A percentile compares a stretch with the other conserved stretches of the same genome.
These are phyloP conservation scores for Phyllosticta ampelicida DNA, from an alignment of 2,329 filamentous ascomycete genomes.

Conservation along the genomic window DNA sequence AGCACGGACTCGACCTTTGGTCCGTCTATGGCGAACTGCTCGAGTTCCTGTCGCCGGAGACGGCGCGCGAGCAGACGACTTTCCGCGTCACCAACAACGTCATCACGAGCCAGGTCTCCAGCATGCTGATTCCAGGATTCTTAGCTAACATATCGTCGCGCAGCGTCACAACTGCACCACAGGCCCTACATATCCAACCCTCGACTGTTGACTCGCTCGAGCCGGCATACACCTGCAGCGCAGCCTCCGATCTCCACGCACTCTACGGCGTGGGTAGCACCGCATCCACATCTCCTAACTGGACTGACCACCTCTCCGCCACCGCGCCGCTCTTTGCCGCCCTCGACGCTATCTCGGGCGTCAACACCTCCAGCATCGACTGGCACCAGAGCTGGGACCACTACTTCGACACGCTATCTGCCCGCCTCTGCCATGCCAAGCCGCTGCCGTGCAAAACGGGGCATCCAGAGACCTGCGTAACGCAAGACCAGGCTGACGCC, in stretches of 20 bases:
- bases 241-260: slow-evolving; percentile 36
- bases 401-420: slow-evolving; percentile 76
- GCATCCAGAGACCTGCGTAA: slow-evolving; percentile 42
- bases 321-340: slow-evolving; percentile 44
- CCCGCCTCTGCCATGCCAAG: slow-evolving; percentile 64
- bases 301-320: slow-evolving; percentile 53
- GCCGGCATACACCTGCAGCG: slow-evolving; percentile 57
- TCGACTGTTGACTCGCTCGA: slow-evolving; percentile 59
- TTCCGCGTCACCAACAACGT: slow-evolving; percentile 73
- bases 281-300: slow-evolving; percentile 33
- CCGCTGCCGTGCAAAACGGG: slow-evolving; percentile 53
- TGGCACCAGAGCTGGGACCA: slow-evolving; percentile 69
- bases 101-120: slow-evolving; percentile 71
- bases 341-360: slow-evolving; percentile 59
- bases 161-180: slow-evolving; percentile 13
- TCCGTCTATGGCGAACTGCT: slow-evolving; percentile 64
- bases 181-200: slow-evolving; percentile 38
- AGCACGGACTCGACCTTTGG: slow-evolving; percentile 67
- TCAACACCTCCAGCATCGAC: slow-evolving; percentile 43
- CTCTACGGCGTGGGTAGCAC: slow-evolving; percentile 36
- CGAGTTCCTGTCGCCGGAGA: slow-evolving; percentile 41
- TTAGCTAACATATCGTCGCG: slow-evolving; percentile 31
- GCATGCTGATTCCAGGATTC: slow-evolving; percentile 65
- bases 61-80: neutral
- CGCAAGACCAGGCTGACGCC: slow-evolving; percentile 50